Base-by-base conservation (phyloP, 2,329 filamentous ascomycete genomes). In the Venturia pyrina region DNA sequence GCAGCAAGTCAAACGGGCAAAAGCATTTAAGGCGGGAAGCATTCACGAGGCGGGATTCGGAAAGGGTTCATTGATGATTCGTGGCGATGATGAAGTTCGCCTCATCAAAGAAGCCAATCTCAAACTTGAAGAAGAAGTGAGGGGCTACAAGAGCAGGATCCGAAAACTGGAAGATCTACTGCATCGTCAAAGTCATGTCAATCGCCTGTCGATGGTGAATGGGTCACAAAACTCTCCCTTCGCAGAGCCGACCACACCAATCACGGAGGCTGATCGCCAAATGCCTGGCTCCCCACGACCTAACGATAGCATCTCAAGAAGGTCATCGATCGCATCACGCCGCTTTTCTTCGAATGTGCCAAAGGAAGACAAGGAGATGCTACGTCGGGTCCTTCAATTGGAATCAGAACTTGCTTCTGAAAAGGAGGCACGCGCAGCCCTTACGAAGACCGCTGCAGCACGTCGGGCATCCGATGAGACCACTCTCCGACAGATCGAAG, bases 21-120 rank as follows among this genome's bases (percentile, higher is more conserved):
- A 93, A 75, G 92, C 91, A 5, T 98, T 99, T 80, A 97, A 97
- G 74, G 95, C 96, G 73, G 95, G 95, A 19, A 98, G 95, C 73
- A 85, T 98, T 46, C 92, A 97, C 71, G 95, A 98, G 74, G 88
- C 89, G n/a, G 86, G 86, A 2, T 83, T 97, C 68, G 91, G 91
- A n/a, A 87, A 89, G 72, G 96, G 90, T 69, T 93, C 91, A 1
- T 83, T 97, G 11, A 78, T 96, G 71, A 85, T 96, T 17, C 87
- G 91, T 48, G 92, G 91, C n/a, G 89, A 95, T 68, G 91, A 96
- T 71, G 93, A 97, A 68, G 80, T 93, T 68, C 83, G 78, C 44
- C 72, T 78, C 15, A 70, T 82, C 3, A 77, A 76, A 62, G 80
- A 81, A 66, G 76, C 74, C 24, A 81, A 81, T 89, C 43, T 83